Conservation (phyloP, 768 basidiomycete species). For the Boletus reticuloceps region DNA sequence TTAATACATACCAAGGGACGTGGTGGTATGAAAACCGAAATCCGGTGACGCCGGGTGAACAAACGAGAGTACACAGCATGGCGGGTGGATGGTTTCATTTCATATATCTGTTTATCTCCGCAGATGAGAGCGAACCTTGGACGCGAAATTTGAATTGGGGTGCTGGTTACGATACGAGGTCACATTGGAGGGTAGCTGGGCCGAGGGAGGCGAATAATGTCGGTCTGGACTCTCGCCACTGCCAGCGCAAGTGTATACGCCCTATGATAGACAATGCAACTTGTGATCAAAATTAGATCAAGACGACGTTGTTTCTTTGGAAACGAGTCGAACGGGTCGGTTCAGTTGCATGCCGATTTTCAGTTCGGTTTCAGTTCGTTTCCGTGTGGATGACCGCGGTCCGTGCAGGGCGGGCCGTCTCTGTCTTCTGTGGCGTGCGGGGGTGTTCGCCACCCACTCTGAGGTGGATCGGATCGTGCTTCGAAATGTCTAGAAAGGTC, state of each 20-base stretch:
- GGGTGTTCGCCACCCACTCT: neutral
- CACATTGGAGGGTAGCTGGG: neutral
- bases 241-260: too few species aligned
- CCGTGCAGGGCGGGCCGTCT: neutral
- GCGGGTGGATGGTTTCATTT: slow-evolving; percentile 2
- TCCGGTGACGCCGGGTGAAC: slow-evolving; percentile 2
- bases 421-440: slow-evolving; percentile 22
- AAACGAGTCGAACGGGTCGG: slow-evolving; percentile 14
- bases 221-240: neutral
- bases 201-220: neutral
- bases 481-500: neutral
- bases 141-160: slow-evolving; percentile 6
- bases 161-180: slow-evolving; percentile 14
- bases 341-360: neutral
- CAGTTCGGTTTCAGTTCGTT: slow-evolving; percentile 11
- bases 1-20: neutral
- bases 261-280: too few species aligned
- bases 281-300: slow-evolving; percentile 5
- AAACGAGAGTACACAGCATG: slow-evolving; percentile 7
- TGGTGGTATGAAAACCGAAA: neutral
- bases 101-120: slow-evolving; percentile 26
- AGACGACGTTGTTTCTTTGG: slow-evolving; percentile 26
- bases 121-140: slow-evolving; percentile 4
- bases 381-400: slow-evolving; percentile 9
- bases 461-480: slow-evolving; percentile 16